phyloP scores from a whole-genome alignment of 441 rosid species.

The Corymbia calophylla region DNA sequence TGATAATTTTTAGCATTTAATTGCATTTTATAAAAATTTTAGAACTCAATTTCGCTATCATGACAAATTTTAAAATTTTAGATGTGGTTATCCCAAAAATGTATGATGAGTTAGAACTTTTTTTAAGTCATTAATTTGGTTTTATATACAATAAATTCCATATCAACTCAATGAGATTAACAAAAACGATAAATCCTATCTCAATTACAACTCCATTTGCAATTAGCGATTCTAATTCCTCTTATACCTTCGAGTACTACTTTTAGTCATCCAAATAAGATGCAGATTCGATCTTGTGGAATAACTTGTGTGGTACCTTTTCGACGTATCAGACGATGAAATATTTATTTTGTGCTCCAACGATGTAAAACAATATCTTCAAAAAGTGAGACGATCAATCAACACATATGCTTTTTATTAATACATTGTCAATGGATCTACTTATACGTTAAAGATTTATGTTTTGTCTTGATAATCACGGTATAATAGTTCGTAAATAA shows the following conservation, averaged over 20 bases:
- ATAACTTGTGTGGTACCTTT: no score
- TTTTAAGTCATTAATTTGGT: not conserved
- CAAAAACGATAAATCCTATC: no score
- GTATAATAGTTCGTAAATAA: not conserved
- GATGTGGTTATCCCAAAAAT: no score
- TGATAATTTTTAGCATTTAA: no score
- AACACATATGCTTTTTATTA: no score
- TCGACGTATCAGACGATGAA: not conserved
- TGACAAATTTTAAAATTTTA: no score
- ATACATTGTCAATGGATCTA: not conserved
- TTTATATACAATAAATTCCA: no score
- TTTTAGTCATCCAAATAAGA: not conserved
- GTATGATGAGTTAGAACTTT: not conserved
- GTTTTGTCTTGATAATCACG: not conserved
- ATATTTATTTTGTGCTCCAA: not conserved
- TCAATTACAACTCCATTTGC: not conserved
- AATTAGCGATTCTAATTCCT: not conserved
- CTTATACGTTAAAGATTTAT: not conserved
- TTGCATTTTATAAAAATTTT: no score
- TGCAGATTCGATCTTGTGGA: no score
- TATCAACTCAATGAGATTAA: not conserved
- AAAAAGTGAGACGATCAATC: not conserved
- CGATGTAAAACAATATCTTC: not conserved
- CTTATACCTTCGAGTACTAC: not conserved
- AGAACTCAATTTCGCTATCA: no score